Evolutionary conservation across 805 yeast genomes (phyloP).

Genomic region (Candida ipomoeae): DNA sequence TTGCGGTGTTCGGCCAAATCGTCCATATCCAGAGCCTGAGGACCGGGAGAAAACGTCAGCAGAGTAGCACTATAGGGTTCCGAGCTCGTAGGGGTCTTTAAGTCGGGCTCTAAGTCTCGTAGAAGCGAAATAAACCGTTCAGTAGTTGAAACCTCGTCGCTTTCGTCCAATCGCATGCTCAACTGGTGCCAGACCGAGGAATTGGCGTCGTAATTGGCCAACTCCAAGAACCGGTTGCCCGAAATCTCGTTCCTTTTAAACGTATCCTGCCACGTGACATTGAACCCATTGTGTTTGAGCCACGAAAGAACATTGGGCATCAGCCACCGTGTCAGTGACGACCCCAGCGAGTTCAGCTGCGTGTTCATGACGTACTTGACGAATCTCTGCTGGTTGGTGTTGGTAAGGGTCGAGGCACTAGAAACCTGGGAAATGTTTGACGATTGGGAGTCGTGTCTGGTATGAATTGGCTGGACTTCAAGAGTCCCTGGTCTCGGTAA

Average conservation of each 20-base stretch:
- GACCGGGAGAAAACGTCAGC: neutral
- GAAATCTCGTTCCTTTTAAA: conserved; percentile 54
- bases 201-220: conserved; percentile 59
- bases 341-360: conserved; percentile 18
- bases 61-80: neutral
- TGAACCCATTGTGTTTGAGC: conserved; percentile 67
- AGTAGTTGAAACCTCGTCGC: conserved; percentile 49
- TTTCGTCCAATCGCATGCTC: conserved; percentile 29
- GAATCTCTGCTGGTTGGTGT: conserved; percentile 35
- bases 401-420: conserved; percentile 27
- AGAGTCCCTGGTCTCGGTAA: neutral
- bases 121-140: conserved; percentile 52
- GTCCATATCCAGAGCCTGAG: neutral
- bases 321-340: conserved; percentile 56
- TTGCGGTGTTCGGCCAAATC: conserved; percentile 25
- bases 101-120: conserved; percentile 19
- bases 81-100: conserved; percentile 1
- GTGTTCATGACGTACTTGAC: conserved; percentile 41
- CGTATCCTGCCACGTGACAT: conserved; percentile 66
- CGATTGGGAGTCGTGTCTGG: conserved; percentile 34
- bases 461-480: conserved; percentile 15
- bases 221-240: conserved; percentile 60
- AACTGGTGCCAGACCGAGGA: conserved; percentile 46
- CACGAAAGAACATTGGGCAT: conserved; percentile 61
- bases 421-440: conserved; percentile 32